Base-by-base conservation (phyloP, 208 protist species). In the Leishmania tarentolae region DNA sequence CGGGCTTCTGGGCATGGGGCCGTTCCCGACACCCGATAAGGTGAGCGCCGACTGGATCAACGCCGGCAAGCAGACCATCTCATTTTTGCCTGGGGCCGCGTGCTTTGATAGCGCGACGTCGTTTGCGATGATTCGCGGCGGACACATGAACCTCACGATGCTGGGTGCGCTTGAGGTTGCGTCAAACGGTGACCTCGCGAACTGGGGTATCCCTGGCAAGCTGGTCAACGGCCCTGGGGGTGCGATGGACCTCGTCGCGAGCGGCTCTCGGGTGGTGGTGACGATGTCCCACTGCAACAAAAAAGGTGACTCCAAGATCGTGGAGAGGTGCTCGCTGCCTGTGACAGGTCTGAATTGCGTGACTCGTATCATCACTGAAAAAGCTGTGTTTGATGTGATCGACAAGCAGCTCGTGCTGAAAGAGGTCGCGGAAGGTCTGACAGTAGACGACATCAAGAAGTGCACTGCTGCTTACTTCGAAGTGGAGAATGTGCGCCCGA, bases 181-280 rank as follows among this genome's bases (percentile, higher is more conserved):
- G 13, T 71, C 85, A 2, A 95, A 93, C 79, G 98, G 99, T 65
- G 99, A 99, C 83, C 88, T 99, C 1, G 98, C 98, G 19, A 99
- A 99, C 92, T 99, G 98, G 97, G 94, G 99, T 68, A 99, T 99
- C 82, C 98, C 99, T 28, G 97, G 97, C 53, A 99, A 99, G 87
- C 94, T 99, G 80, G 97, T 99, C 37, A 99, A 99, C 89, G 99
- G 98, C 74, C 98, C 98, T 89, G 98, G 98, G 75, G 99, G 98
- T 50, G 98, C 98, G 24, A 99, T 99, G 98, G 98, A 99, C 79
- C 91, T 99, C 21, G 97, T 99, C 37, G 90, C 94, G 56, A 91
- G 87, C 77, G 96, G 95, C 69, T 96, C 94, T 0, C 90, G 96
- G 42, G 99, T 99, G 3, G 96, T 99, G 1, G 97, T 99, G 42